Evolutionary conservation across 345 rosid species (phyloP).

Genomic region (Euphorbia peplus): DNA sequence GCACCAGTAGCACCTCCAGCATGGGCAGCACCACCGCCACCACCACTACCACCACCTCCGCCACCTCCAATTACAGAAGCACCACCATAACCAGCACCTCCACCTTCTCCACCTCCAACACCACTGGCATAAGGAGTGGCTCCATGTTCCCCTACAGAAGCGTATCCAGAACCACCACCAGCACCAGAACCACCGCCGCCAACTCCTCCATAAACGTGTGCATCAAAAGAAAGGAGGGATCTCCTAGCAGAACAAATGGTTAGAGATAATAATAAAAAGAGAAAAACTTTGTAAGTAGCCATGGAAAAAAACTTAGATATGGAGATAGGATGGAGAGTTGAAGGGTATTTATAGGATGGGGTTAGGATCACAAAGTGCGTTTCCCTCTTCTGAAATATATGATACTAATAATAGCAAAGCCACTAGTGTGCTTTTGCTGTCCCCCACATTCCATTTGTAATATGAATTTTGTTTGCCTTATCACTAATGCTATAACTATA

Average conservation of each 20-base stretch:
- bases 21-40: constrained; percentile 6
- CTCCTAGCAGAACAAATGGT: constrained; percentile 15
- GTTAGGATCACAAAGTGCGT: constrained; percentile 9
- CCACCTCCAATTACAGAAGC: constrained; percentile 12
- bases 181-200: constrained; percentile 18
- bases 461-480: neutral
- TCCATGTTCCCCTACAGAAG: constrained; percentile 12
- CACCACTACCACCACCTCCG: constrained; percentile 5
- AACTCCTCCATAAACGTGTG: constrained; percentile 8
- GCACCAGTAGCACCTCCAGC: constrained; percentile 13
- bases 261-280: constrained; percentile 9
- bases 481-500: neutral
- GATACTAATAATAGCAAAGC: constrained; percentile 1
- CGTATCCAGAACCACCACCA: constrained; percentile 13
- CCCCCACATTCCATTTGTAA: constrained; percentile 20
- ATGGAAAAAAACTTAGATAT: constrained; percentile 11
- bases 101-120: constrained; percentile 15
- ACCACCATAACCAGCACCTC: constrained; percentile 16
- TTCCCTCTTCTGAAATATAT: neutral
- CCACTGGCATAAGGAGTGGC: constrained; percentile 2
- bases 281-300: constrained; percentile 12
- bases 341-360: constrained; percentile 19
- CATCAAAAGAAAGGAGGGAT: constrained; percentile 11
- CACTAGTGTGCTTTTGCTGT: constrained; percentile 37
- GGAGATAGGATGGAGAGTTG: neutral